Evolutionary conservation across 805 yeast species (phyloP).

Genomic region (Alloascoidea africana): DNA sequence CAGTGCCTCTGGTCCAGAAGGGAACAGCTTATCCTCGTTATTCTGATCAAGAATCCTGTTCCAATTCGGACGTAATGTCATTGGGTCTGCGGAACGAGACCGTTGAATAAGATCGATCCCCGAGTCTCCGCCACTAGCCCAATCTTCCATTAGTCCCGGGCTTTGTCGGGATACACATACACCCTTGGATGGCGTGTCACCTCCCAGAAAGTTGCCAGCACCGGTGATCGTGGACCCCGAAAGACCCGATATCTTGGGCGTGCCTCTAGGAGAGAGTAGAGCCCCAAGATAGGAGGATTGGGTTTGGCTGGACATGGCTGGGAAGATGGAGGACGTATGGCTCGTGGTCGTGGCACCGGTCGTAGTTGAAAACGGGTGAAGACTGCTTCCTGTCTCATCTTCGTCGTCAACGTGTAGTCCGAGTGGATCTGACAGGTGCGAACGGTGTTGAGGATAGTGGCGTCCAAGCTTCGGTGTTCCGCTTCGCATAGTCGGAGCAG

Average conservation of each 20-base stretch:
- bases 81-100: constrained; percentile 1
- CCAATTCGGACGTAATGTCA: neutral
- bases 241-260: neutral
- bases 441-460: neutral
- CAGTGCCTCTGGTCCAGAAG: neutral
- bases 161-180: no score
- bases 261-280: constrained; percentile 2
- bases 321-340: neutral
- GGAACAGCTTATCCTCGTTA: neutral
- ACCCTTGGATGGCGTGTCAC: neutral
- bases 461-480: no score
- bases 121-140: no score
- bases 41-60: neutral
- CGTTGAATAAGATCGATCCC: constrained; percentile 1
- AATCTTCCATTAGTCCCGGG: constrained; percentile 1
- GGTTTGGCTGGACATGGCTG: neutral
- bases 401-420: neutral
- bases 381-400: neutral
- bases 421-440: neutral
- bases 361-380: neutral
- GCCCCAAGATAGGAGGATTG: neutral
- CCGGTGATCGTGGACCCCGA: no score
- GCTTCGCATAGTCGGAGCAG: no score
- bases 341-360: neutral
- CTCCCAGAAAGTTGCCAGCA: no score